Conservation (phyloP, 2,329 filamentous ascomycete genomes). For the Gremmenia infestans region DNA sequence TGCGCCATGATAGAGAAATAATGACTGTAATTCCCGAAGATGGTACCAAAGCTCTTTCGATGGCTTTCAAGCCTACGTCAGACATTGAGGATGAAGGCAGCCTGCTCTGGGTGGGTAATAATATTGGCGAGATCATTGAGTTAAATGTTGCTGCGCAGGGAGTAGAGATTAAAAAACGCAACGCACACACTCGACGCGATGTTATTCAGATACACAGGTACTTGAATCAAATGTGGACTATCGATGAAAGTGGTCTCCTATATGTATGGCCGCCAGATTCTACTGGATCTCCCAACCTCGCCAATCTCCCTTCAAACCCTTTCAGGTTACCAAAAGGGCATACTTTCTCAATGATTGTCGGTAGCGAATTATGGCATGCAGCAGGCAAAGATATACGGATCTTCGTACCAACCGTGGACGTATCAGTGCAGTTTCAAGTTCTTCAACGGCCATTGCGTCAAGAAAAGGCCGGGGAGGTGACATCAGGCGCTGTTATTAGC, state of each 20-base stretch:
- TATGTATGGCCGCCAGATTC: constrained; percentile 79
- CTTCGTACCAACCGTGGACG: constrained; percentile 67
- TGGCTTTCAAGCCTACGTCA: constrained; percentile 79
- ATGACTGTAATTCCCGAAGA: constrained; percentile 82
- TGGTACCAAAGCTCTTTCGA: constrained; percentile 71
- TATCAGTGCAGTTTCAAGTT: constrained; percentile 68
- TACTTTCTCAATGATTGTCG: constrained; percentile 84
- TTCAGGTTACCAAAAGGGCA: constrained; percentile 78
- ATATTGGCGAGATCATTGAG: constrained; percentile 81
- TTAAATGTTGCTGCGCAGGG: constrained; percentile 73
- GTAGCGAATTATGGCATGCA: constrained; percentile 81
- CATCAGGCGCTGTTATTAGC: constrained; percentile 71
- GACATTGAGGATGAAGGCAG: constrained; percentile 76
- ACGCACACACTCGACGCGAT: constrained; percentile 72
- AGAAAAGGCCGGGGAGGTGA: constrained; percentile 77
- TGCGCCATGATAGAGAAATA: constrained; percentile 73
- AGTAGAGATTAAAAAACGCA: constrained; percentile 62
- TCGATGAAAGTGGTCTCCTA: constrained; percentile 84
- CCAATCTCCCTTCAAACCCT: constrained; percentile 61
- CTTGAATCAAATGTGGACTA: constrained; percentile 85
- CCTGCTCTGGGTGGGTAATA: constrained; percentile 85
- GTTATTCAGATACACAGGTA: constrained; percentile 82
- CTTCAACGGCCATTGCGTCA: constrained; percentile 65
- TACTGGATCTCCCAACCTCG: constrained; percentile 67
- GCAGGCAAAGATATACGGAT: constrained; percentile 82